These are phyloP conservation scores for Aspergillus fijiensis DNA, from an alignment of 2,329 filamentous ascomycete genomes.

Conservation along the genomic window DNA sequence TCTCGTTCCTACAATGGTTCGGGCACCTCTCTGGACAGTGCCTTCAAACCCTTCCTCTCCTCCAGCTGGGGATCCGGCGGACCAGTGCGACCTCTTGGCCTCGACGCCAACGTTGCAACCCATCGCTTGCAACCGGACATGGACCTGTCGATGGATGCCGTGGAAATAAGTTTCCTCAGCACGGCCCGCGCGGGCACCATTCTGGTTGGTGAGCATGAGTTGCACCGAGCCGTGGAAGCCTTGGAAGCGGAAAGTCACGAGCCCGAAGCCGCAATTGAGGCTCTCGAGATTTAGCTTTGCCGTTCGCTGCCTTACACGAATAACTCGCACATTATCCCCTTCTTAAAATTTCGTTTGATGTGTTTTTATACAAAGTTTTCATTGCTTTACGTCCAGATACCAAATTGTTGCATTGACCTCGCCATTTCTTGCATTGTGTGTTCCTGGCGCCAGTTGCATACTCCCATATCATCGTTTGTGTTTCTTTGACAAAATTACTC, in stretches of 20 bases:
- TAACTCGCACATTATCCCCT: not conserved
- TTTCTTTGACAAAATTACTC: not conserved
- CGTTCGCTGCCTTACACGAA: constrained; percentile 29
- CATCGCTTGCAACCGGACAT: constrained; percentile 35
- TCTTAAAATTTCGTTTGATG: not conserved
- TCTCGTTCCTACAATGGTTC: constrained; percentile 19
- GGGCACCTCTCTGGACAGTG: constrained; percentile 17
- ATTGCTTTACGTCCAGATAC: not conserved
- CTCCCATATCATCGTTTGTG: not conserved
- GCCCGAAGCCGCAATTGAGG: constrained; percentile 16
- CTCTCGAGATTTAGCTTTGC: constrained; percentile 12
- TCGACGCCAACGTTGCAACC: constrained; percentile 17
- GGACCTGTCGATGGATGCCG: constrained; percentile 39
- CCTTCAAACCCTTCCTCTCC: constrained; percentile 13
- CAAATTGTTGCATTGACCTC: not conserved
- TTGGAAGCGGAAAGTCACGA: constrained; percentile 49
- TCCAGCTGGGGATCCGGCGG: constrained; percentile 17
- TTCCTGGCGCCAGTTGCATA: not conserved
- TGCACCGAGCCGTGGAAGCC: constrained; percentile 70
- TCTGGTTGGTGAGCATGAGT: constrained; percentile 73
- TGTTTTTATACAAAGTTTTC: not conserved
- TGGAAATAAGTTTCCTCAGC: constrained; percentile 87
- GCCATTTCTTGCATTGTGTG: not conserved
- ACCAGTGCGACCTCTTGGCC: constrained; percentile 12
- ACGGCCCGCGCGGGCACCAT: constrained; percentile 88